These are phyloP conservation scores for Rubus idaeus DNA, from an alignment of 306 rosid species.

Conservation along the genomic window DNA sequence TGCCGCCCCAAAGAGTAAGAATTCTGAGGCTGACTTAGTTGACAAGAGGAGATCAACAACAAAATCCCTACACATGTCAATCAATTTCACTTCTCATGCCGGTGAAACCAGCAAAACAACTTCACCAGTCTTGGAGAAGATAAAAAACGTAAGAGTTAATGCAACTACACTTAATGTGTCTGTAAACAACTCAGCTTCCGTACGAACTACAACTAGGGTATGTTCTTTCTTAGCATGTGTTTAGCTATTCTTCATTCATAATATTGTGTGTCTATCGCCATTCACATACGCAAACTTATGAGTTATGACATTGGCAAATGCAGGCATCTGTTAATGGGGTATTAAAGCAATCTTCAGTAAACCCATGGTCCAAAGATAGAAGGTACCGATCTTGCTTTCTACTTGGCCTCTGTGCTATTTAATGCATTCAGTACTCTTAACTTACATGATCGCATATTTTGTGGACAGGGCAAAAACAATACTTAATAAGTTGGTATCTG, in stretches of 20 bases:
- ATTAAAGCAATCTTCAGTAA: constrained; percentile 41
- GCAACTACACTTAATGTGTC: constrained; percentile 28
- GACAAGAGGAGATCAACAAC: constrained; percentile 37
- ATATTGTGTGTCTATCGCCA: background rate
- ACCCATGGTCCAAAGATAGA: constrained; percentile 40
- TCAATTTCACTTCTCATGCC: constrained; percentile 37
- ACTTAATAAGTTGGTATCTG: constrained; percentile 35
- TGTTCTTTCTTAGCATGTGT: constrained; percentile 9
- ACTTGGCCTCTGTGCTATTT: constrained; percentile 15
- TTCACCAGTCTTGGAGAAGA: constrained; percentile 34
- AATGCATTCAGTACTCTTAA: constrained; percentile 17
- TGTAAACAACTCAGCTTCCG: constrained; percentile 31
- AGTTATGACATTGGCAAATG: background rate
- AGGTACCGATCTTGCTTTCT: constrained; percentile 47
- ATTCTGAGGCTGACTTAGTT: constrained; percentile 27
- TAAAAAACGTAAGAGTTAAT: constrained; percentile 28
- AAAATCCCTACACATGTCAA: constrained; percentile 55
- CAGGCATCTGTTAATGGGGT: constrained; percentile 54
- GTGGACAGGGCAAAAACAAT: constrained; percentile 39
- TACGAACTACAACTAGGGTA: constrained; percentile 43
- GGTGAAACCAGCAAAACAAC: constrained; percentile 42
- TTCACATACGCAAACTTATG: background rate
- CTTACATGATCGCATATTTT: constrained; percentile 22
- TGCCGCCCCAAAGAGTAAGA: constrained; percentile 42
- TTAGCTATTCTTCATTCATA: background rate